Base-by-base conservation (phyloP, 148 eudicot species). In the Rheum nobile region DNA sequence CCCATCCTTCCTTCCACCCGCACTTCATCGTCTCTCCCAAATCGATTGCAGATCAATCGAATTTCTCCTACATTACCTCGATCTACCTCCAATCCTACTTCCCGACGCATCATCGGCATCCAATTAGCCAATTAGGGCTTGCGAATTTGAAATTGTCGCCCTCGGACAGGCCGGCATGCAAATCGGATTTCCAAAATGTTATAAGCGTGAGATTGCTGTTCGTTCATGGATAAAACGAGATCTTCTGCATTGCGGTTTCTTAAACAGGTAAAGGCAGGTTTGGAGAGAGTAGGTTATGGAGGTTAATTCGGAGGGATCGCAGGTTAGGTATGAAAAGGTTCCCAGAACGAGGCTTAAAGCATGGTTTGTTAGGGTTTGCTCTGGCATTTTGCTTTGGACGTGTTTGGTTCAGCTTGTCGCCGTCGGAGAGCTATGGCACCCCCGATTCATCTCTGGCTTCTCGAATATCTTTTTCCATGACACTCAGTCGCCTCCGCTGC, bases 371-470 rank as follows among this genome's bases (percentile, higher is more conserved):
- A 42, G 74, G 74, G 52, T 72, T 72, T 72, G 74, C 37, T 72
- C 54, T 19, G 52, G 38, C 74, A 72, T 72, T 72, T 19, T 72
- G 74, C 54, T 72, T 29, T 72, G 74, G 74, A 72, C 74, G 35
- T 72, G 74, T 46, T 46, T 72, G n/a, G 54, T 72, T 8, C 74
- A 72, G 38, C 57, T 72, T 43, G 54, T 72, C 37, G 21, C 74
- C n/a, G 74, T 72, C 74, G 55, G 52, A 16, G 74, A 72, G 74
- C 74, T 72, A 29, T 72, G 74, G 74, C 74, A 31, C 12, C 74
- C 74, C n/a, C 54, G 54, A 2, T 26, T 72, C 13, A 19, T 72
- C 47, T 14, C 71, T 38, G 44, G 4, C 34, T 68, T 76, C 21
- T 32, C 29, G n/a, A 34, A 43, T 34, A 37, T 21, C 16, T 32